A percentile compares a stretch with the other conserved stretches of the same genome.
Evolutionary conservation across 2,329 filamentous ascomycete genomes (phyloP).

Genomic region (Fusarium gaditjirri): DNA sequence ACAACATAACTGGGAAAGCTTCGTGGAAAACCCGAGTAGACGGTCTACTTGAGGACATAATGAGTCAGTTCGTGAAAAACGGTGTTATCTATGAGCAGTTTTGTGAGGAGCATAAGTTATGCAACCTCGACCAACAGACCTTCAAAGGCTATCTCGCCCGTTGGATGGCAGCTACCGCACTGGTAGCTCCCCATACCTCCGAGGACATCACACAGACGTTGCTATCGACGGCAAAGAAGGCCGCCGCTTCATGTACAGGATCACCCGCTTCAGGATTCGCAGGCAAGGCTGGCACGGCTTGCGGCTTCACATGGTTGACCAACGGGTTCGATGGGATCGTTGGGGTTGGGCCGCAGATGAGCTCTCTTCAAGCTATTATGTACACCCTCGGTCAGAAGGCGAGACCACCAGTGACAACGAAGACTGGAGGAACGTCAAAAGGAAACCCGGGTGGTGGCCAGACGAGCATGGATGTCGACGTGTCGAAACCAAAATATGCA

Average conservation of each 20-base stretch:
- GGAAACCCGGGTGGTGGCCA: conserved; percentile 61
- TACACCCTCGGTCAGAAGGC: conserved; percentile 62
- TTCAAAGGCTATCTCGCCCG: conserved; percentile 82
- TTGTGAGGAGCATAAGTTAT: conserved; percentile 70
- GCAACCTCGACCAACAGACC: conserved; percentile 76
- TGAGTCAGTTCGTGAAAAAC: conserved; percentile 63
- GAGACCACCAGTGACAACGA: conserved; percentile 59
- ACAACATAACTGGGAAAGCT: conserved; percentile 65
- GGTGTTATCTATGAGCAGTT: conserved; percentile 71
- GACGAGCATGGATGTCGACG: conserved; percentile 44
- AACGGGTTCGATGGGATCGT: conserved; percentile 66
- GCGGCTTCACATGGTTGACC: conserved; percentile 72
- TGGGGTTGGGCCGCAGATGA: conserved; percentile 78
- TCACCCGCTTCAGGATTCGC: conserved; percentile 54
- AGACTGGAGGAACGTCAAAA: conserved; percentile 68
- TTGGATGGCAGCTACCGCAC: conserved; percentile 68
- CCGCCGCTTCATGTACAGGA: conserved; percentile 65
- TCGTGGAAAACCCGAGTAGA: conserved; percentile 68
- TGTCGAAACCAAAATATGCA: conserved; percentile 26
- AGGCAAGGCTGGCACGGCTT: conserved; percentile 69
- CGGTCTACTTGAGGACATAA: conserved; percentile 64
- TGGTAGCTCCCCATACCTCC: conserved; percentile 57
- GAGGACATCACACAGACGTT: neutral
- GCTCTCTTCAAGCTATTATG: conserved; percentile 70
- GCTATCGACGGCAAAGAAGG: conserved; percentile 48